These are phyloP conservation scores for Leccinum pallidistipes DNA, from an alignment of 1,284 basidiomycete species.

Conservation along the genomic window DNA sequence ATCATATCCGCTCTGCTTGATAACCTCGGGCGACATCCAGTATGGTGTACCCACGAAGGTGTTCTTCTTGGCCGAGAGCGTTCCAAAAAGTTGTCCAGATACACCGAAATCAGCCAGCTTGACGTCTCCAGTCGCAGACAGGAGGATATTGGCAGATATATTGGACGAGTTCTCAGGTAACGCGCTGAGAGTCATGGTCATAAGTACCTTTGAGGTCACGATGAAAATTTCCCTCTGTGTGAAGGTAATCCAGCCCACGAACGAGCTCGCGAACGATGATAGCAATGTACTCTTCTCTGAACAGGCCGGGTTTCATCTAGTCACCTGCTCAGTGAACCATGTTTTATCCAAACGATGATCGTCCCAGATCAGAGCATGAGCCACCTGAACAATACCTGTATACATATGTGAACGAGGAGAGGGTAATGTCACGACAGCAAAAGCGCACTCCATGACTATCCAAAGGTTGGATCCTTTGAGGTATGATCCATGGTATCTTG, in stretches of 20 bases:
- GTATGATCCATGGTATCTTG: constrained; percentile 93
- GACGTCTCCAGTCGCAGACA: constrained; percentile 94
- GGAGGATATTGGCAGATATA: constrained; percentile 90
- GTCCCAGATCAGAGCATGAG: constrained; percentile 81
- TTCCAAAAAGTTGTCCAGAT: constrained; percentile 96
- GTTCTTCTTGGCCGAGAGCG: constrained; percentile 97
- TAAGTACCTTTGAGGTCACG: constrained; percentile 92
- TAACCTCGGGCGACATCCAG: constrained; percentile 99
- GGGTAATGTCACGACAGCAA: constrained; percentile 6
- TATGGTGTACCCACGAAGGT: constrained; percentile 97
- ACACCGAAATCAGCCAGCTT: constrained; percentile 99
- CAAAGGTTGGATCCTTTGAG: constrained; percentile 94
- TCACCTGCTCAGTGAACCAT: constrained; percentile 23
- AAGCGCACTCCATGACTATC: constrained; percentile 98
- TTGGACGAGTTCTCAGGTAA: constrained; percentile 5
- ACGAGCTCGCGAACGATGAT: constrained; percentile 94
- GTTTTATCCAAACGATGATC: constrained; percentile 21
- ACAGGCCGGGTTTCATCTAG: constrained; percentile 97
- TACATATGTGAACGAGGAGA: constrained; percentile 13
- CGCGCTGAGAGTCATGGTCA: neutral
- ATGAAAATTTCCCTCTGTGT: constrained; percentile 95
- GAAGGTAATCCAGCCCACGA: constrained; percentile 92
- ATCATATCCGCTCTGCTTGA: constrained; percentile 99
- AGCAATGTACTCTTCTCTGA: constrained; percentile 98
- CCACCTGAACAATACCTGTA: constrained; percentile 81